A percentile compares a stretch with the other conserved stretches of the same genome.
Evolutionary conservation across 2,329 filamentous ascomycete species (phyloP).

Genomic region (Hyphodiscus sp.): DNA sequence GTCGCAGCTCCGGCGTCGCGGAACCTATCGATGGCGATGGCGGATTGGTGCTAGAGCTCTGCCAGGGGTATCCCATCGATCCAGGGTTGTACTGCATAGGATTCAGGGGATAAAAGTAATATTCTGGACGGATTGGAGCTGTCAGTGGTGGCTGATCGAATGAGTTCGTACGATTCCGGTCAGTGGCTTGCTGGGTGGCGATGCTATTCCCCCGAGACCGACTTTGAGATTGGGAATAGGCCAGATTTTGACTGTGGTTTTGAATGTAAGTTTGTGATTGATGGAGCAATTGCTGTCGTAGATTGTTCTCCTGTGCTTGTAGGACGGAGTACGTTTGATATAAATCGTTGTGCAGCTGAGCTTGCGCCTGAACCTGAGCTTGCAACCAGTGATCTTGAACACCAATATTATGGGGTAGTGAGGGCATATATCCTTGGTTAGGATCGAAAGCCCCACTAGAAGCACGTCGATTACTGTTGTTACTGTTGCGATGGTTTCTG

Average conservation of each 20-base stretch:
- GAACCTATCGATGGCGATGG: constrained; percentile 45
- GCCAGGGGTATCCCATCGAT: constrained; percentile 36
- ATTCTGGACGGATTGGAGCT: constrained; percentile 50
- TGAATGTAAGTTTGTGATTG: constrained; percentile 40
- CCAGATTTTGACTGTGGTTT: constrained; percentile 28
- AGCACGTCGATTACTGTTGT: constrained; percentile 24
- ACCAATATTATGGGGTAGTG: constrained; percentile 19
- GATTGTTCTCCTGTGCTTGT: constrained; percentile 39
- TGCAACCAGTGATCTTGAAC: constrained; percentile 29
- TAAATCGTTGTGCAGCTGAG: constrained; percentile 31
- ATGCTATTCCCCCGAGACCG: constrained; percentile 29
- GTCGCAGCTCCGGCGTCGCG: constrained; percentile 46
- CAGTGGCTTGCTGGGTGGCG: constrained; percentile 38
- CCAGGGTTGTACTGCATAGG: constrained; percentile 32
- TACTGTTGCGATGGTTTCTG: constrained; percentile 24
- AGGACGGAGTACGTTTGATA: constrained; percentile 32
- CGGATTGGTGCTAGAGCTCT: constrained; percentile 47
- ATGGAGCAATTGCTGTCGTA: constrained; percentile 41
- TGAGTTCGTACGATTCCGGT: constrained; percentile 51
- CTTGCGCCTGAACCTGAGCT: constrained; percentile 29
- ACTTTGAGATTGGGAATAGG: constrained; percentile 37
- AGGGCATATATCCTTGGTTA: constrained; percentile 19
- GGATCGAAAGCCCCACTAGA: constrained; percentile 28
- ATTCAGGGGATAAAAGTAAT: constrained; percentile 44
- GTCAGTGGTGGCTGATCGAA: constrained; percentile 55